Conservation (phyloP, 129 eudicot genomes). For the Escallonia rubra region DNA sequence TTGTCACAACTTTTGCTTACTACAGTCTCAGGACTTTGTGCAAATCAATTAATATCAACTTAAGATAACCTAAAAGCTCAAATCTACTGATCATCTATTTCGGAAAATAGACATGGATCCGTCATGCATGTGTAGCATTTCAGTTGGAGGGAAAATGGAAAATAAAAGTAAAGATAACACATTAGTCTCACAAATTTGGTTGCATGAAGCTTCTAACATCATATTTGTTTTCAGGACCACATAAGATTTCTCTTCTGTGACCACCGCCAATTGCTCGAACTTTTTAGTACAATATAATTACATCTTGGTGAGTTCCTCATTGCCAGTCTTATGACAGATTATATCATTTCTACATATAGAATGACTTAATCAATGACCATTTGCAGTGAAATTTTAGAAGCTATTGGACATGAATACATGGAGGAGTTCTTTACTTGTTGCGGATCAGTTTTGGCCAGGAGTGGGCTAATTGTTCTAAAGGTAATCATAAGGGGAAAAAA, state of each 20-base stretch:
- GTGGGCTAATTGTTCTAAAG: conserved; percentile 75
- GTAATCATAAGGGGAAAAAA: too few species aligned
- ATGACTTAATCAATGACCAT: neutral
- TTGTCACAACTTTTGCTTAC: too few species aligned
- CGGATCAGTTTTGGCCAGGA: conserved; percentile 57
- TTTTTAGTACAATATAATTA: conserved; percentile 65
- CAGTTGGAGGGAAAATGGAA: too few species aligned
- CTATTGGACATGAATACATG: conserved; percentile 90
- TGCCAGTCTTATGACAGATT: neutral
- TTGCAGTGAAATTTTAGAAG: conserved; percentile 89
- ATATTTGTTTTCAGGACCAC: conserved; percentile 40
- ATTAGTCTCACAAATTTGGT: neutral
- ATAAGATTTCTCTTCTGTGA: conserved; percentile 72
- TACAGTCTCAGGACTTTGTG: too few species aligned
- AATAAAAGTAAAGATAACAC: too few species aligned
- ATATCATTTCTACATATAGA: neutral
- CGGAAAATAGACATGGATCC: too few species aligned
- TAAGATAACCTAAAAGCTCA: too few species aligned
- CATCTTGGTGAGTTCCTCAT: conserved; percentile 66
- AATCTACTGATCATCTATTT: too few species aligned
- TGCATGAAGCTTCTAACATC: neutral
- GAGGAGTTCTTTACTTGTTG: conserved; percentile 79
- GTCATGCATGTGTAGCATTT: too few species aligned
- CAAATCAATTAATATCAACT: too few species aligned
- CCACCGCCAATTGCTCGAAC: conserved; percentile 68